Evolutionary conservation across 371 early-diverging fungal genomes (phyloP).

Genomic region (Mortierella polycephala): DNA sequence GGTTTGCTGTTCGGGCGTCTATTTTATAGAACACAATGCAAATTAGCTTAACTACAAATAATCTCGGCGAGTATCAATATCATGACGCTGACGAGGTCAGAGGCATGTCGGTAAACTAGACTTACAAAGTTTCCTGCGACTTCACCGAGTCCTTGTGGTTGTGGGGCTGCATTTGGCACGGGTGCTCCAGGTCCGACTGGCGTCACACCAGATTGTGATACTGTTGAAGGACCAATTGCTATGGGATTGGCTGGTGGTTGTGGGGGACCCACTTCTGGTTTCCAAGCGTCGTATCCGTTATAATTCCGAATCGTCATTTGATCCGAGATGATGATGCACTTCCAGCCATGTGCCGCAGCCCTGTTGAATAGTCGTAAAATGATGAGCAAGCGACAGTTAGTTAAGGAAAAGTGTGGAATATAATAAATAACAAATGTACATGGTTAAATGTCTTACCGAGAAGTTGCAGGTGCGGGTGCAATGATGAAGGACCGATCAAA

Average conservation of each 20-base stretch:
- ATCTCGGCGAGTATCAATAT: not conserved
- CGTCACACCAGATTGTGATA: not conserved
- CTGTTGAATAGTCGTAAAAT: not conserved
- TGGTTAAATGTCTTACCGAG: constrained; percentile 7
- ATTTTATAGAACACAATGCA: not conserved
- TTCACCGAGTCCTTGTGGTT: too few relatives aligned
- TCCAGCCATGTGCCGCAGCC: constrained; percentile 22
- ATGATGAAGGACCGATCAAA: constrained; percentile 35
- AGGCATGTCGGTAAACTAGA: too few relatives aligned
- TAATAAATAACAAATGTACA: not conserved
- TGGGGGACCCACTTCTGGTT: constrained; percentile 14
- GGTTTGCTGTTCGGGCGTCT: constrained; percentile 32
- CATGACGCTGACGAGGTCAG: not conserved
- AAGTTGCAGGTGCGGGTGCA: constrained; percentile 30
- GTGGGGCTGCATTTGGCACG: too few relatives aligned
- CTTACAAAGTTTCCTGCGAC: too few relatives aligned
- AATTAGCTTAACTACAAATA: not conserved
- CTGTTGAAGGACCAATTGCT: not conserved
- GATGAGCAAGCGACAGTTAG: too few relatives aligned
- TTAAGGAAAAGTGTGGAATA: too few relatives aligned
- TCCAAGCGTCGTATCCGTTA: constrained; percentile 24
- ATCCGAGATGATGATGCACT: constrained; percentile 34
- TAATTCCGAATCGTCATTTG: constrained; percentile 19
- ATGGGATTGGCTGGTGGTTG: not conserved
- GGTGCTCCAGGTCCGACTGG: too few relatives aligned